Percentiles rank a stretch among this genome's conserved stretches.
Conservation (phyloP, 2,329 filamentous ascomycete genomes). For the Aspergillus felis region DNA sequence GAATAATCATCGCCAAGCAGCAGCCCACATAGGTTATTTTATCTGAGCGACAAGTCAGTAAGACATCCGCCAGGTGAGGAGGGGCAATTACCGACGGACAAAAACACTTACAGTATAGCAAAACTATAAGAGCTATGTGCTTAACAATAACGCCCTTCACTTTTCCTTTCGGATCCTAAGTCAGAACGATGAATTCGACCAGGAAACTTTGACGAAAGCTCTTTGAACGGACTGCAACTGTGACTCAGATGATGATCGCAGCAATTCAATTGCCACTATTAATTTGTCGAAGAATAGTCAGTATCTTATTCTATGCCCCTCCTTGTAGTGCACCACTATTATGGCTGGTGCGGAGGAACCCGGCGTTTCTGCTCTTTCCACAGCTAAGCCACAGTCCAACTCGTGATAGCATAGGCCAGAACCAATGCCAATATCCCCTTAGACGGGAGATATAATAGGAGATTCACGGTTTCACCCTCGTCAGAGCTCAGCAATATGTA, state of each 20-base stretch:
- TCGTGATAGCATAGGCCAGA: background rate
- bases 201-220: background rate
- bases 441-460: background rate
- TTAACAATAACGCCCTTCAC: background rate
- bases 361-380: background rate
- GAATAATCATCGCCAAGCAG: background rate
- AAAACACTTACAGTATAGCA: background rate
- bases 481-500: background rate
- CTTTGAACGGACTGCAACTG: background rate
- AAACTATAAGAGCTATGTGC: background rate
- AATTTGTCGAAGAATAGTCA: background rate
- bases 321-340: background rate
- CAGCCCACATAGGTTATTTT: background rate
- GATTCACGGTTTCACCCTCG: background rate
- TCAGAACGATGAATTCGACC: background rate
- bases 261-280: background rate
- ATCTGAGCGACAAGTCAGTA: background rate
- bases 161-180: background rate
- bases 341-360: background rate
- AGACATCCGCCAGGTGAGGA: background rate
- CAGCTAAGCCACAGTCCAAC: background rate
- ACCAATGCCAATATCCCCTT: background rate
- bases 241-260: background rate
- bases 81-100: background rate
- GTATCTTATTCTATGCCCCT: background rate